Evolutionary conservation across 1,284 basidiomycete species (phyloP).

Genomic region (Sanghuangporus sanghuang): DNA sequence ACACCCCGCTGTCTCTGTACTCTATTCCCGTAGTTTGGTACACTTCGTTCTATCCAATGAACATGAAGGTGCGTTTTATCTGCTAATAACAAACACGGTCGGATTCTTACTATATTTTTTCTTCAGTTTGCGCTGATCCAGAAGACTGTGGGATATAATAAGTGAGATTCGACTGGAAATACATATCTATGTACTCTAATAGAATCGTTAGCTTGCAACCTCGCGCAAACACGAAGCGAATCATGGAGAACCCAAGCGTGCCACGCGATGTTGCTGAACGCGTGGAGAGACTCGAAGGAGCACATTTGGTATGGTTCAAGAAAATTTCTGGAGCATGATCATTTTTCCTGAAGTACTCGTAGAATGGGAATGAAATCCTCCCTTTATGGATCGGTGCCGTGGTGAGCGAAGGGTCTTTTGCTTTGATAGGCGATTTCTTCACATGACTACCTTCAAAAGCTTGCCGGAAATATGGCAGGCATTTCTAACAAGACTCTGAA

Average conservation of each 20-base stretch:
- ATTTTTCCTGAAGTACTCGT: neutral
- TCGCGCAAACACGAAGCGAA: conserved; percentile 15
- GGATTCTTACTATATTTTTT: neutral
- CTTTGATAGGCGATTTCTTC: neutral
- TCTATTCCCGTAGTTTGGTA: conserved; percentile 21
- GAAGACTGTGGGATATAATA: conserved; percentile 19
- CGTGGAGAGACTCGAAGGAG: conserved; percentile 18
- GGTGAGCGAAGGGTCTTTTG: conserved; percentile 11
- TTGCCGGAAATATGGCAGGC: conserved; percentile 22
- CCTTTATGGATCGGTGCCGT: conserved; percentile 23
- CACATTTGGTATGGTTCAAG: conserved; percentile 15
- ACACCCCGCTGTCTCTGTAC: conserved; percentile 19
- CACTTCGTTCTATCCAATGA: conserved; percentile 20
- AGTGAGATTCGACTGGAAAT: conserved; percentile 10
- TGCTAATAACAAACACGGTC: neutral
- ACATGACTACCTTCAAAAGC: conserved; percentile 6
- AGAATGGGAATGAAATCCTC: conserved; percentile 23
- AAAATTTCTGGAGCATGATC: neutral
- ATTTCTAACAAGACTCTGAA: conserved; percentile 20
- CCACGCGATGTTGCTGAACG: conserved; percentile 13
- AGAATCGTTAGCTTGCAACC: conserved; percentile 15
- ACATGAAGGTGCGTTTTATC: conserved; percentile 12
- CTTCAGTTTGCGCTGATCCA: conserved; percentile 18
- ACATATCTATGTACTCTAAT: neutral
- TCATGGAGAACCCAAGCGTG: conserved; percentile 14